Percentiles rank a stretch among this genome's conserved stretches.
phyloP scores from a whole-genome alignment of 1,139 yeast genomes.

The Yamadazyma conglobata region DNA sequence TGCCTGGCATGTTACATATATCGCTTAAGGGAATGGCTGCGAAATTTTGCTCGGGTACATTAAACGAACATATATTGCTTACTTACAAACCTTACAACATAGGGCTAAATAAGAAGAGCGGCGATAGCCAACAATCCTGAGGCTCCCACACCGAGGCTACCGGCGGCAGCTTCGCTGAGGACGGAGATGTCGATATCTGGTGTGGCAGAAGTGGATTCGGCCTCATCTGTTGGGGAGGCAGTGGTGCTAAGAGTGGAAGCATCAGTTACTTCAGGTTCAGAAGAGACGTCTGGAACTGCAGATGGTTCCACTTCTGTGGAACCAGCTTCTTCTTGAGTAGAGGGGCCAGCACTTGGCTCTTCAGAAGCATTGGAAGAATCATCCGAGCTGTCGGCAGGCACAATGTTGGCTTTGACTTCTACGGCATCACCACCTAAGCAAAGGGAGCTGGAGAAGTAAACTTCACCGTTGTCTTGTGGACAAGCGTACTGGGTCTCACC shows the following conservation, averaged over 20 bases:
- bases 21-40: too few species aligned
- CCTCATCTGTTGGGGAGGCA: constrained; percentile 3
- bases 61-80: too few species aligned
- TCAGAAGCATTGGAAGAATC: constrained; percentile 3
- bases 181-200: too few species aligned
- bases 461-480: constrained; percentile 9
- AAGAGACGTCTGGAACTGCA: constrained; percentile 4
- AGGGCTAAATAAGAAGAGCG: too few species aligned
- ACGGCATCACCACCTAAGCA: constrained; percentile 7
- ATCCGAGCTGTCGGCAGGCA: constrained; percentile 2
- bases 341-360: constrained; percentile 2
- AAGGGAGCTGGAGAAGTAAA: constrained; percentile 9
- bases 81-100: too few species aligned
- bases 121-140: too few species aligned
- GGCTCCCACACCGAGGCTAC: too few species aligned
- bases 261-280: constrained; percentile 5
- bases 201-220: constrained; percentile 1
- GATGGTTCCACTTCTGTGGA: too few species aligned
- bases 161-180: too few species aligned
- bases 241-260: constrained; percentile 6
- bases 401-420: constrained; percentile 7
- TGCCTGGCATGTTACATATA: too few species aligned
- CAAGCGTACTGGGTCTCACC: constrained; percentile 25
- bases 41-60: too few species aligned
- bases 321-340: constrained; percentile 4